These are phyloP conservation scores for Parathielavia hyrcaniae DNA, from an alignment of 495 filamentous ascomycete species.

Conservation along the genomic window DNA sequence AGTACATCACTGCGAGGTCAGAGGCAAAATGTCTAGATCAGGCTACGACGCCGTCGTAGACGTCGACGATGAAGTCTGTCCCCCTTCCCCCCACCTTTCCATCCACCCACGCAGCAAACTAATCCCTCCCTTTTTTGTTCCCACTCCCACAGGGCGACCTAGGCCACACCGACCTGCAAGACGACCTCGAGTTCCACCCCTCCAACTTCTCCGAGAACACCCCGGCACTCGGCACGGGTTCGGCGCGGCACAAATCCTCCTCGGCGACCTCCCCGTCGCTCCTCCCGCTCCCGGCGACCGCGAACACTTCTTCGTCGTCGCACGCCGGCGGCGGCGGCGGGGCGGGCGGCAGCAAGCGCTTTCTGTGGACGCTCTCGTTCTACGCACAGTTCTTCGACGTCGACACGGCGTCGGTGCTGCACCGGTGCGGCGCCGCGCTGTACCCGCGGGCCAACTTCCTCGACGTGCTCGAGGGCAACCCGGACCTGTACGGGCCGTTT, in stretches of 20 bases:
- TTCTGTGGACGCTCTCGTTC: constrained; percentile 86
- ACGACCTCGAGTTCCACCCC: constrained; percentile 97
- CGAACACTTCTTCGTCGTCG: constrained; percentile 27
- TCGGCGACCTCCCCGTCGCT: constrained; percentile 44
- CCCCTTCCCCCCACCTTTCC: background rate
- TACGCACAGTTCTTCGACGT: constrained; percentile 98
- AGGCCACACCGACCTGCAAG: constrained; percentile 94
- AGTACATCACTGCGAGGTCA: background rate
- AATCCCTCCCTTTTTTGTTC: constrained; percentile 47
- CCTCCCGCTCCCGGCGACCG: constrained; percentile 58
- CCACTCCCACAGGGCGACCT: constrained; percentile 73
- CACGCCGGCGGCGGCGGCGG: constrained; percentile 38
- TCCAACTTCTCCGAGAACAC: constrained; percentile 56
- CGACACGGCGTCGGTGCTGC: constrained; percentile 79
- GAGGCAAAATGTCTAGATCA: constrained; percentile 61
- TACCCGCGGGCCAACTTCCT: constrained; percentile 91
- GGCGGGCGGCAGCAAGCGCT: constrained; percentile 67
- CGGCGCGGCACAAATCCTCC: constrained; percentile 4
- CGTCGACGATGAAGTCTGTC: constrained; percentile 67
- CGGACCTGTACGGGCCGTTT: constrained; percentile 89
- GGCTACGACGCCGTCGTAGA: constrained; percentile 98
- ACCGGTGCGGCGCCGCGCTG: constrained; percentile 74
- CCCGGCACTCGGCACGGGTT: constrained; percentile 49
- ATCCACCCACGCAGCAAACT: background rate
- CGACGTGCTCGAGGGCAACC: constrained; percentile 93